Evolutionary conservation across 495 filamentous ascomycete species (phyloP).

Genomic region (Xylaria telfairii): DNA sequence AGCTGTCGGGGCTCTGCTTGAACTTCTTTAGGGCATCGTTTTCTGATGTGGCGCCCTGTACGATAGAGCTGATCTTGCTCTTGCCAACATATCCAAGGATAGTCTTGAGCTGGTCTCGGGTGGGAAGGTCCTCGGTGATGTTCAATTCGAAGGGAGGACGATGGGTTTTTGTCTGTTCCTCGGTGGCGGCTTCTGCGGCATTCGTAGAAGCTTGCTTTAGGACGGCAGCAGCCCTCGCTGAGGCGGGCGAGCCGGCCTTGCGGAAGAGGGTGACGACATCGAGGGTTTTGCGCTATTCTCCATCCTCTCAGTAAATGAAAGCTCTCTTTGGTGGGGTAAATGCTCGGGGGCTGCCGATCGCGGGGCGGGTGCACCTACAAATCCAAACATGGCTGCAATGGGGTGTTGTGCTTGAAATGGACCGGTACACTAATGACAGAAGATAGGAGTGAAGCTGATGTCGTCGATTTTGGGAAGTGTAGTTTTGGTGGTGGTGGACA

Average conservation of each 20-base stretch:
- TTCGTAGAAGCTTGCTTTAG: conserved; percentile 76
- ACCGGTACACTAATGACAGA: not conserved
- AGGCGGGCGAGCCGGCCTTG: conserved; percentile 68
- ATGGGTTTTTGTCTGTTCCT: conserved; percentile 68
- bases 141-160: conserved; percentile 83
- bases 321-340: not conserved
- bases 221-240: conserved; percentile 68
- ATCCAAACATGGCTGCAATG: conserved; percentile 47
- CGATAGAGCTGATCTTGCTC: conserved; percentile 60
- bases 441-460: not conserved
- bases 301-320: not conserved
- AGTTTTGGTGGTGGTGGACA: conserved; percentile 35
- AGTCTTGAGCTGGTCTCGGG: conserved; percentile 79
- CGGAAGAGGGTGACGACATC: conserved; percentile 98
- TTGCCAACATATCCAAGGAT: conserved; percentile 84
- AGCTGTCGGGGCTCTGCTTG: conserved; percentile 60
- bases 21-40: conserved; percentile 80
- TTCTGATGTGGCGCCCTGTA: conserved; percentile 72
- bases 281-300: conserved; percentile 72
- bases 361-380: conserved; percentile 42
- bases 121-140: conserved; percentile 80
- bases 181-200: conserved; percentile 62
- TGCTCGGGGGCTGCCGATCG: not conserved
- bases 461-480: conserved; percentile 18
- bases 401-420: not conserved